Conservation (phyloP, 192 early-diverging fungal species). For the Cladochytrium replicatum region DNA sequence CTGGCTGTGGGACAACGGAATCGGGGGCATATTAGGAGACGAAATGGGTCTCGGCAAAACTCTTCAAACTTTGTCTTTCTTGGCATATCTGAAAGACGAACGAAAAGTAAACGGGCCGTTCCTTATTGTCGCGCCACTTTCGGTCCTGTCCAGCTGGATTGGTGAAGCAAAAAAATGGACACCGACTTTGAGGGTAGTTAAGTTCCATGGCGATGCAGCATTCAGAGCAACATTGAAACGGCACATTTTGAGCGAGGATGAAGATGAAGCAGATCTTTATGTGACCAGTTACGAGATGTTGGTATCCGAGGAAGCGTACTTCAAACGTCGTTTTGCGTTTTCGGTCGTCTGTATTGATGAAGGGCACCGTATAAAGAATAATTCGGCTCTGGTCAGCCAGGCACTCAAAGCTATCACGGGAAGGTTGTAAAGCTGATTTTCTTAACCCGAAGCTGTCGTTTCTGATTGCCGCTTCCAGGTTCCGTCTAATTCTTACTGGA, state of each 20-base stretch:
- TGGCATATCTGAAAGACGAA: conserved; percentile 54
- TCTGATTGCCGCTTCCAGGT: conserved; percentile 44
- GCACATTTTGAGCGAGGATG: conserved; percentile 22
- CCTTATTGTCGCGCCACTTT: conserved; percentile 51
- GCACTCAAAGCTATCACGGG: background rate
- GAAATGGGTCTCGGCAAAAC: conserved; percentile 59
- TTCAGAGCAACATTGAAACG: conserved; percentile 24
- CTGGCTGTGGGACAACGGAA: too few species aligned
- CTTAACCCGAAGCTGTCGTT: background rate
- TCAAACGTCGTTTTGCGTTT: conserved; percentile 10
- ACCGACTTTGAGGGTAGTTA: conserved; percentile 53
- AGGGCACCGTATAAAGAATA: conserved; percentile 80
- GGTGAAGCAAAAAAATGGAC: conserved; percentile 69
- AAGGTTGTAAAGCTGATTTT: background rate
- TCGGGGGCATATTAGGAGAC: too few species aligned
- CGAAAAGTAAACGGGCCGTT: conserved; percentile 64
- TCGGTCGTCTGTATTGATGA: conserved; percentile 63
- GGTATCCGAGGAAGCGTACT: conserved; percentile 29
- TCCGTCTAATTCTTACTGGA: conserved; percentile 68
- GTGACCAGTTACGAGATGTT: conserved; percentile 58
- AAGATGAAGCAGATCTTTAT: conserved; percentile 42
- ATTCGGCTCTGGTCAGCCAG: conserved; percentile 6
- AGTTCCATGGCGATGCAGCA: conserved; percentile 61
- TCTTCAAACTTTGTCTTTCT: conserved; percentile 66
- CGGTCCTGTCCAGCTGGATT: conserved; percentile 57